phyloP scores from a whole-genome alignment of 1,284 basidiomycete species.

The Cryptococcus jaspeensis region DNA sequence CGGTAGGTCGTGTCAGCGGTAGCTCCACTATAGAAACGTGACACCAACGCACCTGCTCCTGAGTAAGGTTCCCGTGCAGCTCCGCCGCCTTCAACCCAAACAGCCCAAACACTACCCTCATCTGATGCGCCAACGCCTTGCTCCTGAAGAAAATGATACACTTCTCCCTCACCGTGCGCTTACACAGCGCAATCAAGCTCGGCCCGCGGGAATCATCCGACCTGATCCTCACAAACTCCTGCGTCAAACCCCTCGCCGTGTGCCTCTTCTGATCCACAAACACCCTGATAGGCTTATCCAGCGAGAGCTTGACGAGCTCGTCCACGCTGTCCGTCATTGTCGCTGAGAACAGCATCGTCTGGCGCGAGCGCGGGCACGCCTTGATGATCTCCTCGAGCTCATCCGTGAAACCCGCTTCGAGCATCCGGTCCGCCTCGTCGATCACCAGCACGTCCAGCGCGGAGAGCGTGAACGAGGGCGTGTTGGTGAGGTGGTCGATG shows the following conservation, averaged over 20 bases:
- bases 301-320: constrained; percentile 84
- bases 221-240: constrained; percentile 91
- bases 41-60: constrained; percentile 74
- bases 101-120: constrained; percentile 90
- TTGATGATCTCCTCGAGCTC: constrained; percentile 92
- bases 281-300: constrained; percentile 86
- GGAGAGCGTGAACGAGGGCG: constrained; percentile 88
- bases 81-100: constrained; percentile 84
- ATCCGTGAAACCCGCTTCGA: constrained; percentile 96
- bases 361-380: constrained; percentile 80
- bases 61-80: constrained; percentile 89
- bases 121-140: constrained; percentile 95
- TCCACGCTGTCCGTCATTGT: constrained; percentile 98
- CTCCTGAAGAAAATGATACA: constrained; percentile 93
- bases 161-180: constrained; percentile 75
- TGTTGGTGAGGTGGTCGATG: constrained; percentile 96
- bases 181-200: constrained; percentile 78
- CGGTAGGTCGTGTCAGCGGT: neutral
- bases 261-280: constrained; percentile 93
- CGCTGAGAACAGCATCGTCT: constrained; percentile 98
- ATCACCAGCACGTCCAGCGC: constrained; percentile 90
- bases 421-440: constrained; percentile 97
- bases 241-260: constrained; percentile 83
- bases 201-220: constrained; percentile 73
- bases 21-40: constrained; percentile 11